Evolutionary conservation across 331 rosid genomes (phyloP).

Genomic region (Rhamnella rubrinervis): DNA sequence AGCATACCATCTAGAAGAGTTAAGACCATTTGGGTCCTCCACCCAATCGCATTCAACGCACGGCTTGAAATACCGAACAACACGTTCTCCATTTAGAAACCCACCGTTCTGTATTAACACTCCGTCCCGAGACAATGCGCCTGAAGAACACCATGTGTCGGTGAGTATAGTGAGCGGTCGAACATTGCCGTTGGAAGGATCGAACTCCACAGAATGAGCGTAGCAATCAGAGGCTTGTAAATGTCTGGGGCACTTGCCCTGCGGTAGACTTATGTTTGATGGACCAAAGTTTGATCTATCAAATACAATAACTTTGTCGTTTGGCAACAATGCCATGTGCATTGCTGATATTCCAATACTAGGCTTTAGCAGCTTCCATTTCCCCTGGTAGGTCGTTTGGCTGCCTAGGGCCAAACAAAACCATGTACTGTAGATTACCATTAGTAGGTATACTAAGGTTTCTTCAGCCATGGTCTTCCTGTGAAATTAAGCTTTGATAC

Average conservation of each 20-base stretch:
- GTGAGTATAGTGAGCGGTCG: slow-evolving; percentile 32
- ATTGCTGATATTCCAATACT: slow-evolving; percentile 39
- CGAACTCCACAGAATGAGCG: slow-evolving; percentile 38
- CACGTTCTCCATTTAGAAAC: slow-evolving; percentile 21
- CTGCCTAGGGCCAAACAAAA: not conserved
- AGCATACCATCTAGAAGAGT: slow-evolving; percentile 33
- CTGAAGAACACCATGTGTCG: slow-evolving; percentile 42
- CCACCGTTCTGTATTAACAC: slow-evolving; percentile 33
- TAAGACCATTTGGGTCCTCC: slow-evolving; percentile 25
- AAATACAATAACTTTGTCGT: slow-evolving; percentile 22
- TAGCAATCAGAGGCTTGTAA: slow-evolving; percentile 6
- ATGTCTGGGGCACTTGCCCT: not conserved
- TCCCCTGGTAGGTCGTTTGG: slow-evolving; percentile 6
- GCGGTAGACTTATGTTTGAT: slow-evolving; percentile 28
- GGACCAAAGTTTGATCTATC: slow-evolving; percentile 34
- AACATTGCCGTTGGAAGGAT: slow-evolving; percentile 9
- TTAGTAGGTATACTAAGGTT: slow-evolving; percentile 2
- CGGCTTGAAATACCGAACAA: slow-evolving; percentile 26
- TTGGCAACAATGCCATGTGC: slow-evolving; percentile 42
- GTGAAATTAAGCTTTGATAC: not conserved
- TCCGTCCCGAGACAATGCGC: slow-evolving; percentile 25
- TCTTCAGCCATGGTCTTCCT: slow-evolving; percentile 18
- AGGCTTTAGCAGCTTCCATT: slow-evolving; percentile 29
- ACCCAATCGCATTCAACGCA: slow-evolving; percentile 25
- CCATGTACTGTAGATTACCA: slow-evolving; percentile 1